These are phyloP conservation scores for Trypanosoma grayi DNA, from an alignment of 208 protist genomes.

Conservation along the genomic window DNA sequence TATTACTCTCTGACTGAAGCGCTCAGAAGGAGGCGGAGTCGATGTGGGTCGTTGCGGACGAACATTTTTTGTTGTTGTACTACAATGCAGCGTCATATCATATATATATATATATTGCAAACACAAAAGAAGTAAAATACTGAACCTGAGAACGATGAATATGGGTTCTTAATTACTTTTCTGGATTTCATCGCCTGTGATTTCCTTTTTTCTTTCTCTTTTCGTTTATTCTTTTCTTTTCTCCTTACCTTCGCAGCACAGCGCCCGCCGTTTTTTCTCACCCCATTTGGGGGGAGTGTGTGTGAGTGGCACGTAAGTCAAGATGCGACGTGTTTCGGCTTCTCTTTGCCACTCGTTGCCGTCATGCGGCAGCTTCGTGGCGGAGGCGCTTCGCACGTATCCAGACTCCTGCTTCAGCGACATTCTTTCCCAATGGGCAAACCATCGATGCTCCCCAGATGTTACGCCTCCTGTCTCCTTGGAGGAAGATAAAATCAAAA, in stretches of 20 bases:
- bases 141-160: no score
- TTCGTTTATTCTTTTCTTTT: conserved; percentile 12
- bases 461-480: no score
- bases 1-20: no score
- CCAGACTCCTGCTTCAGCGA: conserved; percentile 36
- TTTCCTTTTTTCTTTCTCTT: conserved; percentile 23
- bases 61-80: no score
- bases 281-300: background rate
- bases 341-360: background rate
- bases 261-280: background rate
- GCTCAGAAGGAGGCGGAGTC: no score
- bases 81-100: no score
- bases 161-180: no score
- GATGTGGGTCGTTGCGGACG: no score
- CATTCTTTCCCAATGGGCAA: conserved; percentile 24
- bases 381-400: conserved; percentile 8
- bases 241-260: conserved; percentile 2
- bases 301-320: background rate
- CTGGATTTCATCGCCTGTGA: conserved; percentile 1
- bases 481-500: no score
- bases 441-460: no score
- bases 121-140: background rate
- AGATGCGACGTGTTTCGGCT: conserved; percentile 1
- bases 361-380: conserved; percentile 6
- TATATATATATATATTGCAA: no score